Evolutionary conservation across 495 filamentous ascomycete genomes (phyloP).

Genomic region (Cercophora sp.): DNA sequence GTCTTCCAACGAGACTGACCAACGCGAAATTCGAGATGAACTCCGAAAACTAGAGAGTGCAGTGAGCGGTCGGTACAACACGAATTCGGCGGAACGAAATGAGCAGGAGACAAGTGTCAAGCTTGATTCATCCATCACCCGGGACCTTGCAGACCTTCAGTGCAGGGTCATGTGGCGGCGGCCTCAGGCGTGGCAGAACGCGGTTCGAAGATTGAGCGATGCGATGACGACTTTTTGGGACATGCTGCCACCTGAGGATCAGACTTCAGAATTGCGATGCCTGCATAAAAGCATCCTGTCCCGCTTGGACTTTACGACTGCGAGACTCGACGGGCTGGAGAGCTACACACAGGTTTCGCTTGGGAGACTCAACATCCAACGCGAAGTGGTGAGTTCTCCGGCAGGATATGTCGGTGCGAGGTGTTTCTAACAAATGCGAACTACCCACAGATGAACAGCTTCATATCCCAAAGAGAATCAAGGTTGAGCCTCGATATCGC

Average conservation of each 20-base stretch:
- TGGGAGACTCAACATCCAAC: conserved; percentile 31
- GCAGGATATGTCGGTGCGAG: neutral
- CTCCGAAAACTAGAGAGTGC: conserved; percentile 28
- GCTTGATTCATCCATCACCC: conserved; percentile 31
- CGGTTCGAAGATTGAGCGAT: conserved; percentile 18
- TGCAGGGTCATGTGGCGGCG: conserved; percentile 32
- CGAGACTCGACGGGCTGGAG: conserved; percentile 33
- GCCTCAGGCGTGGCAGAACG: conserved; percentile 31
- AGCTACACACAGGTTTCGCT: conserved; percentile 33
- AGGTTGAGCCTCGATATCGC: conserved; percentile 36
- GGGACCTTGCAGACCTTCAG: conserved; percentile 30
- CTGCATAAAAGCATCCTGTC: conserved; percentile 25
- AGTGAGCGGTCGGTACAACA: conserved; percentile 28
- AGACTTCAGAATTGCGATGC: no score
- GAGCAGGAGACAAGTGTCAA: conserved; percentile 24
- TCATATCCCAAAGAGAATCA: conserved; percentile 31
- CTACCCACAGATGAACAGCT: conserved; percentile 28
- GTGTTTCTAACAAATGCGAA: neutral
- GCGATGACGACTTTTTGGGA: conserved; percentile 20
- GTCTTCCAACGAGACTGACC: conserved; percentile 26
- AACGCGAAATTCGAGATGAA: conserved; percentile 29
- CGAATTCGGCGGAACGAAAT: conserved; percentile 23
- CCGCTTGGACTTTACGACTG: conserved; percentile 28
- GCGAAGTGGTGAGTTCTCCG: conserved; percentile 31
- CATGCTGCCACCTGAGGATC: conserved; percentile 7